Evolutionary conservation across 2,329 filamentous ascomycete species (phyloP), one percentile per base, ranked within the genome.

Genomic region (Fusarium hainanense): DNA sequence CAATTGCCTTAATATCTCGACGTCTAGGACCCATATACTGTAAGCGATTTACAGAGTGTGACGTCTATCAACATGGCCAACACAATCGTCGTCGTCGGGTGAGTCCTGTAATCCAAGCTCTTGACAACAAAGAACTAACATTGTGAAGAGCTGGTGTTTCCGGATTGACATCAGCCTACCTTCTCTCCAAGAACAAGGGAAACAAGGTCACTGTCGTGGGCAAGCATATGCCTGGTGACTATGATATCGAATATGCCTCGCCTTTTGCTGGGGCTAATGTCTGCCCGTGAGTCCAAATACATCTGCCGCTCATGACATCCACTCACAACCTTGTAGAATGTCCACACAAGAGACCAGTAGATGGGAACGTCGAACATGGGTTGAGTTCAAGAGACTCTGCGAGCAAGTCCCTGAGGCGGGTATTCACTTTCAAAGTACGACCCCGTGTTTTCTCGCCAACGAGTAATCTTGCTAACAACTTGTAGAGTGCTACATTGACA

Each of bases 151-250:
- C 84, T 44, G 85, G 85, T 30, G 85, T 87, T 46, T 81, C 81
- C 30, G 85, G 85, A 63, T 79, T 87, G 62, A 87, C 85, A 16
- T 81, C 83, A 44, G 85, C 85, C 5, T 76, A 86, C 43, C 75
- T 85, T 47, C 79, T 87, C 34, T 80, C 85, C 8, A 84, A 79
- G 70, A 79, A 79, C 71, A 78, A 80, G 52, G 77, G 73, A 37
- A 83, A 85, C 66, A 76, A 70, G 20, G 78, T 97, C 69, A 94
- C 92, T 1, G 84, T 97, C 37, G 83, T 93, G 32, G 91, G 93
- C 7, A 97, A 95, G 76, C 92, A 97, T 77, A 96, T 97, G 91
- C 94, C 94, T 0, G 94, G 94, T 37, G 94, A 98, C 82, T 96
- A 95, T 79, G 92, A 95, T 71, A 91, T 94, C 71, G 92, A 97